Base-by-base conservation (phyloP, 441 rosid species). In the Francoa sonchifolia region DNA sequence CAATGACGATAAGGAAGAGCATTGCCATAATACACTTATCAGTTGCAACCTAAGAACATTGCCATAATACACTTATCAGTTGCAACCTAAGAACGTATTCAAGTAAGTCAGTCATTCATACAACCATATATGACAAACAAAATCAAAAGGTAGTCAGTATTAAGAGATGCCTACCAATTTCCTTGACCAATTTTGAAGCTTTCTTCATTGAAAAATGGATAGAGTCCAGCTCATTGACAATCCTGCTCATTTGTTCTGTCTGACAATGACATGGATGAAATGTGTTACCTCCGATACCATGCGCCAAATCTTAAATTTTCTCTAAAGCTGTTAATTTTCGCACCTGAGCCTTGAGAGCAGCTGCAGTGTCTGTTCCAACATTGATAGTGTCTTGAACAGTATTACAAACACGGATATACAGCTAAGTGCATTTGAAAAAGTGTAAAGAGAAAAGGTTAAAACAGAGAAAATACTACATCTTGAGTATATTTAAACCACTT, bases 191-290 rank as follows among this genome's bases (percentile, higher is more conserved):
- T 65, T 85, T 62, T 39, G 94, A 76, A 53, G 98, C 98, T 56
- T 74, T 89, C 70, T 89, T 85, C 63, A 89, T 65, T 38, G 98
- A 89, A 55, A 85, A 89, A 65, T 89, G 93, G 49, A 89, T 89
- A 22, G 98, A 79, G 61, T 89, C 96, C 3, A 89, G 73, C 63
- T 89, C 98, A 59, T 85, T 85, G 42, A 89, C 94, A 49, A 89
- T 74, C 68, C 93, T 79, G 63, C 89, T 76, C 96, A 89, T 89
- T 77, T 89, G 94, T 51, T 89, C 98, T 2, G 98, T 89, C 96
- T 85, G 74, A 5, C n/a, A n/a, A n/a, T n/a, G n/a, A n/a, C n/a
- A n/a, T n/a, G n/a, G n/a, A n/a, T n/a, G n/a, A n/a, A n/a, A n/a
- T n/a, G n/a, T n/a, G n/a, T n/a, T n/a, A n/a, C n/a, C n/a, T n/a